Evolutionary conservation across 208 protist species (phyloP), one percentile per base, ranked within the genome.

Genomic region (Wallacemonas collosoma): DNA sequence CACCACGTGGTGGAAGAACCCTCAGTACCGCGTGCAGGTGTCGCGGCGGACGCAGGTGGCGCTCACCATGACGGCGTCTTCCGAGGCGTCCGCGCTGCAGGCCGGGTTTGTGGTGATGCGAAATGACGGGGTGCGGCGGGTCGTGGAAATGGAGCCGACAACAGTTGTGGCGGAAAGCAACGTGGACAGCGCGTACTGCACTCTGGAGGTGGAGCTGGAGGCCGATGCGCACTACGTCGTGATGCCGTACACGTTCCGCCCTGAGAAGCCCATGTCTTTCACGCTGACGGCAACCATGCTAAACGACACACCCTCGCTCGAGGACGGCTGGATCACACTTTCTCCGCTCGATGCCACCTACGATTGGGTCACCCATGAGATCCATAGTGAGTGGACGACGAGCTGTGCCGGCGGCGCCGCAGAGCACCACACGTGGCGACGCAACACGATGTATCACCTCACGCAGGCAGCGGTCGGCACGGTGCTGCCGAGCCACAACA

Each of bases 1-100:
- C 72, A 69, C 88, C 60, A 91, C 90, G n/a, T 97, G 93, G 90
- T 91, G 88, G 85, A 79, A 83, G 39, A 97, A 95, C 73, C 85
- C 82, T 9, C 93, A 97, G 75, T 95, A 91, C 76, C 36, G 75
- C 60, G 72, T 97, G 71, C 74, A 69, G 6, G 60, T 83, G 14
- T 94, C 88, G 9, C 79, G 77, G 55, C 38, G 48, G 17, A 69
- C 87, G 8, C 73, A 71, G 15, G 85, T 94, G 17, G 69, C 72
- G 9, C 74, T 96, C 38, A 63, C 80, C 9, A 80, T 96, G 78
- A 82, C 58, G 63, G 66, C 68, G 5, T 38, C 12, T 36, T 64
- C 15, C 36, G 43, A 54, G 68, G 66, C 43, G 7, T 45, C 53
- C 12, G 62, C 85, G 40, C 73, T 77, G 63, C 86, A 90, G 68